Base-by-base conservation (phyloP, 208 protist species). In the Trypanosoma theileri region DNA sequence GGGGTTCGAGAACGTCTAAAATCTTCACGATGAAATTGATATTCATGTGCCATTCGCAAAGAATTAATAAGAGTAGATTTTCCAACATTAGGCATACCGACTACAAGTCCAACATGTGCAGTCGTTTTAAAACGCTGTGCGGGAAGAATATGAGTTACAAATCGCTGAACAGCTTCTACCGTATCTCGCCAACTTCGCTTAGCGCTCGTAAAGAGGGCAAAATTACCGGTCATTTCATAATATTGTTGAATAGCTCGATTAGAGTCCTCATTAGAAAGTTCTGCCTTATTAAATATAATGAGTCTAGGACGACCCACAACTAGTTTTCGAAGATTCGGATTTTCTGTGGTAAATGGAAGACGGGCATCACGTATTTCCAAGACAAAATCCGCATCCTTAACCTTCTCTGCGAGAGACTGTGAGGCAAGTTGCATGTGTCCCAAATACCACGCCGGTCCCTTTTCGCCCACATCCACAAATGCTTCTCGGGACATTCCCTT, bases 41-140 rank as follows among this genome's bases (percentile, higher is more conserved):
- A 88, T 73, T 96, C 91, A 63, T 96, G 91, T 22, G 91, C 88
- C 35, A 96, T 62, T 22, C 95, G 86, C 17, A 98, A 81, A 16
- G 91, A 80, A 79, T 98, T 97, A 70, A 98, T 97, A 26, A 98
- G 81, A 3, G 95, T 97, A 0, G 94, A 97, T 71, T 98, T 98
- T 51, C 96, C 96, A 31, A 97, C 93, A 71, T 98, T 98, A 0
- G 96, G 96, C 89, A 97, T 95, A 13, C 96, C 96, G 14, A 97
- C 92, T 0, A 97, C 91, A 28, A 97, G 81, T 4, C 92, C 86
- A 26, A 96, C 64, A 57, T 93, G 77, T 7, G 92, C 91, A 0
- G 87, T 79, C 1, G 85, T 92, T 40, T 83, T 85, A 71, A 87
- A 94, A 4, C 51, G 56, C 56, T 82, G 85, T 16, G 77, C 65